Conservation (phyloP, 106 monocot genomes). For the Vanilla planifolia region DNA sequence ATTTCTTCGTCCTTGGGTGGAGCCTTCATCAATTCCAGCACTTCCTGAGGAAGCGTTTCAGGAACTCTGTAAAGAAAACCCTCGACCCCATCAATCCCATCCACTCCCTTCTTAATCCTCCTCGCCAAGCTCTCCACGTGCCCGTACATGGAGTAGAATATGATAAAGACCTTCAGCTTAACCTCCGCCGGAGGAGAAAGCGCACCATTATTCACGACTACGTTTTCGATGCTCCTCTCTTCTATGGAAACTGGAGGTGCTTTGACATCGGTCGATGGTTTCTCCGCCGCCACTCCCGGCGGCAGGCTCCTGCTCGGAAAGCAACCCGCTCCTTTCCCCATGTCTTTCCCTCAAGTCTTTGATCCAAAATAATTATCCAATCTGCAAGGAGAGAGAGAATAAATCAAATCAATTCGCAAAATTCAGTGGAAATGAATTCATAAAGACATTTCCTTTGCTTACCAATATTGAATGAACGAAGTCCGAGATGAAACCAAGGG, state of each 20-base stretch:
- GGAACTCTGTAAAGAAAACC: slow-evolving; percentile 53
- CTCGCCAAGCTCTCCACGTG: slow-evolving; percentile 38
- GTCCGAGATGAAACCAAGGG: too few species aligned
- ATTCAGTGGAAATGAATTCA: too few species aligned
- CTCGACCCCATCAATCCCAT: slow-evolving; percentile 39
- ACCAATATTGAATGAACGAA: too few species aligned
- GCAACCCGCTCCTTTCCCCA: slow-evolving; percentile 35
- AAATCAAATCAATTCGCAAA: too few species aligned
- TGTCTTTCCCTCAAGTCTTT: too few species aligned
- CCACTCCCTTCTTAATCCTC: slow-evolving; percentile 35
- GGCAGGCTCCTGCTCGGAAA: slow-evolving; percentile 24
- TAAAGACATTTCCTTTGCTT: too few species aligned
- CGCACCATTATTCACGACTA: neutral
- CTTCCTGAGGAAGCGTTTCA: slow-evolving; percentile 47
- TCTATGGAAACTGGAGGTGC: neutral
- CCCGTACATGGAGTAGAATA: slow-evolving; percentile 52
- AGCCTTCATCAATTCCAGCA: slow-evolving; percentile 46
- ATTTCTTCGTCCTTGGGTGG: slow-evolving; percentile 30
- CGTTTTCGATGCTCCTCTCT: slow-evolving; percentile 4
- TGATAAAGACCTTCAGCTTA: slow-evolving; percentile 37
- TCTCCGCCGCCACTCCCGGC: neutral
- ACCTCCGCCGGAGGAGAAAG: neutral
- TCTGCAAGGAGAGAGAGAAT: too few species aligned
- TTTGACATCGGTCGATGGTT: neutral
- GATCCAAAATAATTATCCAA: too few species aligned